phyloP scores from a whole-genome alignment of 495 filamentous ascomycete genomes.

The Tuber magnatum region DNA sequence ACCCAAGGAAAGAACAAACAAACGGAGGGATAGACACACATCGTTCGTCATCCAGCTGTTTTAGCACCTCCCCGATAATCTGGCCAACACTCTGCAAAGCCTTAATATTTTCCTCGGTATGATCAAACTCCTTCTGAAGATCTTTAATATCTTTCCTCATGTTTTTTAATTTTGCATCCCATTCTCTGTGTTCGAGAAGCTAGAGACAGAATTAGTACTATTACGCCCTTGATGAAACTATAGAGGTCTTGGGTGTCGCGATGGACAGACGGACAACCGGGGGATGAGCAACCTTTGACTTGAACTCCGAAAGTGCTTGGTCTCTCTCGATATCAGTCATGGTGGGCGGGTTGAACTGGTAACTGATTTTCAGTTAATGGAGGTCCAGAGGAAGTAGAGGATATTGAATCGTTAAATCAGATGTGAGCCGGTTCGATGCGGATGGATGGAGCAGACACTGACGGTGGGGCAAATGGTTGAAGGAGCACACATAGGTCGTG shows the following conservation, averaged over 20 bases:
- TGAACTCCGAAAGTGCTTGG: constrained; percentile 37
- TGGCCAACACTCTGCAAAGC: constrained; percentile 97
- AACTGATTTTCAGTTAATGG: constrained; percentile 7
- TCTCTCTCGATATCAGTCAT: constrained; percentile 31
- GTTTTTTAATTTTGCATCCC: constrained; percentile 92
- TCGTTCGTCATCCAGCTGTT: constrained; percentile 97
- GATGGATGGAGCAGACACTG: constrained; percentile 1
- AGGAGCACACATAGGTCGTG: neutral
- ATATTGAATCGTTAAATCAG: neutral
- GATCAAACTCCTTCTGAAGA: constrained; percentile 86
- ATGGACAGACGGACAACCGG: neutral
- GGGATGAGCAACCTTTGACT: constrained; percentile 29
- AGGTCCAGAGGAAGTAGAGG: neutral
- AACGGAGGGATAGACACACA: constrained; percentile 54
- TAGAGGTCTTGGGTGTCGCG: neutral
- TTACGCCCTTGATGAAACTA: neutral
- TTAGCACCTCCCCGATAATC: constrained; percentile 98
- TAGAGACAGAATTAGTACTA: constrained; percentile 45
- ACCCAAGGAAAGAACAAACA: constrained; percentile 3
- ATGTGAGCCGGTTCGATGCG: neutral
- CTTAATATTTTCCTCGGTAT: constrained; percentile 99
- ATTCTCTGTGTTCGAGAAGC: constrained; percentile 93
- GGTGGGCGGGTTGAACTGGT: neutral
- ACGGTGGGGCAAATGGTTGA: neutral
- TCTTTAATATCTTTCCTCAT: constrained; percentile 91